Conservation (phyloP, 2,329 filamentous ascomycete species). For the Teratosphaeria zuluensis region DNA sequence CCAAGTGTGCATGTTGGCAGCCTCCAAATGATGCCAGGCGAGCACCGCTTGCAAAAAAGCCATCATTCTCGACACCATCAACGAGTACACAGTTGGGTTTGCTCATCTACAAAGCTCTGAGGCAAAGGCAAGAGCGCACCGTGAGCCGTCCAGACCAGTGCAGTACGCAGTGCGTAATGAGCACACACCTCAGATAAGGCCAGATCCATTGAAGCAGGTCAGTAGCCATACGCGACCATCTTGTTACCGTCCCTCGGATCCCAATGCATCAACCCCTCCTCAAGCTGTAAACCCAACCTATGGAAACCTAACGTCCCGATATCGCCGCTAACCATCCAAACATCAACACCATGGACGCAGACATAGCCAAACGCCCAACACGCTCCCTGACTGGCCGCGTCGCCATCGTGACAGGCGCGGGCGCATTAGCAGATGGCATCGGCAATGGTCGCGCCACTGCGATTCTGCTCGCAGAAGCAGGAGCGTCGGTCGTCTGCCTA, state of each 20-base stretch:
- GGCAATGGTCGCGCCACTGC: conserved; percentile 52
- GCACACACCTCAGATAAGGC: too few relatives aligned
- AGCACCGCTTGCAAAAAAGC: too few relatives aligned
- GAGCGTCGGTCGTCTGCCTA: conserved; percentile 49
- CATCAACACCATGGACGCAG: conserved; percentile 14
- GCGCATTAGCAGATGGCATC: conserved; percentile 46
- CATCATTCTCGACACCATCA: too few relatives aligned
- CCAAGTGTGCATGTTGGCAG: too few relatives aligned
- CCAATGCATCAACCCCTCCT: not conserved
- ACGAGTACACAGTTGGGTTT: too few relatives aligned
- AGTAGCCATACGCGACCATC: too few relatives aligned
- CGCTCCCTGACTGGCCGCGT: conserved; percentile 35
- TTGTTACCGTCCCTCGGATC: not conserved
- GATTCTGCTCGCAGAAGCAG: conserved; percentile 50
- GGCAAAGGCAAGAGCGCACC: not conserved
- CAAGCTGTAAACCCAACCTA: not conserved
- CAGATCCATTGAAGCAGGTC: too few relatives aligned
- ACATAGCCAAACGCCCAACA: conserved; percentile 22
- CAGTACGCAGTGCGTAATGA: too few relatives aligned
- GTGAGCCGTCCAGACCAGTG: not conserved
- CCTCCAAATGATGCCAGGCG: too few relatives aligned
- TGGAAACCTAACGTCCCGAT: not conserved
- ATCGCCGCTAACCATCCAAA: too few relatives aligned
- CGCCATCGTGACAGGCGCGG: conserved; percentile 52
- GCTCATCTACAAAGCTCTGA: not conserved